Percentiles rank a stretch among this genome's conserved stretches.
These are phyloP conservation scores for Ceratobasidium papillatum DNA, from an alignment of 1,284 basidiomycete genomes.

Conservation along the genomic window DNA sequence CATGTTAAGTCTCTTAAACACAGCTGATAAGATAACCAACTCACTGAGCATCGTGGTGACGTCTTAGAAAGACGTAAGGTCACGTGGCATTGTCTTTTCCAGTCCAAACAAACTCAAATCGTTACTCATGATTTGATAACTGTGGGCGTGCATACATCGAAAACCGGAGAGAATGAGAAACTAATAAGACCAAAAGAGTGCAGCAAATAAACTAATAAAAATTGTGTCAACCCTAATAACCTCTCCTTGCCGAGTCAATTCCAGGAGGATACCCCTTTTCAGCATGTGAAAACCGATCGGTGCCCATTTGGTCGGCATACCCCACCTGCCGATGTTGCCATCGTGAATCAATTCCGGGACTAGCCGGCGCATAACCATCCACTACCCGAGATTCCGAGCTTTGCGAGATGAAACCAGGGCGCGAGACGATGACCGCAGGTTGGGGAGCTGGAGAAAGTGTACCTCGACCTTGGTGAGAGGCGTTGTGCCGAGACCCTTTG, in stretches of 20 bases:
- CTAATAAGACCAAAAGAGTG: neutral
- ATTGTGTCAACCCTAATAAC: slow-evolving; percentile 1
- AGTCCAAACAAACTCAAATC: neutral
- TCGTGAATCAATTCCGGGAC: slow-evolving; percentile 15
- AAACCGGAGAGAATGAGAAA: neutral
- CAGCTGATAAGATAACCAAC: neutral
- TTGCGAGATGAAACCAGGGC: neutral
- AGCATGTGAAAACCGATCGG: slow-evolving; percentile 15
- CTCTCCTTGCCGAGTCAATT: neutral
- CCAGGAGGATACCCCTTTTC: slow-evolving; percentile 37
- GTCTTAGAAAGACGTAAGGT: neutral
- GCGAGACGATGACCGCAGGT: neutral
- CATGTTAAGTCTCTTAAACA: neutral
- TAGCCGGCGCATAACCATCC: neutral
- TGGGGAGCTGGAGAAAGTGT: slow-evolving; percentile 20
- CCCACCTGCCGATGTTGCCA: slow-evolving; percentile 28
- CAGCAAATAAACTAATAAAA: slow-evolving; percentile 5
- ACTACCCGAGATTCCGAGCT: slow-evolving; percentile 1
- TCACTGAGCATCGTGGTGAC: slow-evolving; percentile 37
- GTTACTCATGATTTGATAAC: neutral
- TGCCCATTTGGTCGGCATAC: slow-evolving; percentile 16
- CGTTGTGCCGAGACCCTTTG: slow-evolving; percentile 20
- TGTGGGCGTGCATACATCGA: neutral
- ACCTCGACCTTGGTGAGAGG: neutral
- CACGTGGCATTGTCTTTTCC: neutral